phyloP scores from a whole-genome alignment of 1,139 yeast species.

The Geotrichum citri-aurantii region DNA sequence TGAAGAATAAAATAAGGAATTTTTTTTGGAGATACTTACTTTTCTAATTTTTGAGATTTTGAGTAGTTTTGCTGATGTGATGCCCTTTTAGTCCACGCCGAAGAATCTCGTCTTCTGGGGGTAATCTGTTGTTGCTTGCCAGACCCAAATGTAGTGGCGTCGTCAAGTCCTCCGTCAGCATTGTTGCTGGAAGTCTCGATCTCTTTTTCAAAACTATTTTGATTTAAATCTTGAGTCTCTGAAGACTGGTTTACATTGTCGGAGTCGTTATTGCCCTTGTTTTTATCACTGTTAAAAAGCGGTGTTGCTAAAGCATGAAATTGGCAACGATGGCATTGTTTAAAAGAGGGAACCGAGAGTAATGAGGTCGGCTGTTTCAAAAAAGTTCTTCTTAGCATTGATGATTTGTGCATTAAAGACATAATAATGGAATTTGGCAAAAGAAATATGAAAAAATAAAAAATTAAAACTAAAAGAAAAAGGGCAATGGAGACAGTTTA shows the following conservation, averaged over 20 bases:
- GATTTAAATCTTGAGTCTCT: not conserved
- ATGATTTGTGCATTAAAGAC: not conserved
- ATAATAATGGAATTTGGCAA: not conserved
- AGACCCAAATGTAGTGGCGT: not conserved
- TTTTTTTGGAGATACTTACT: not conserved
- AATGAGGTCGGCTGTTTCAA: not conserved
- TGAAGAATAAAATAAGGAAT: too few species aligned
- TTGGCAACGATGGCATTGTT: not conserved
- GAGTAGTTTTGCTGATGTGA: not conserved
- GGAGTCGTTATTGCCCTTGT: not conserved
- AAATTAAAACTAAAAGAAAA: not conserved
- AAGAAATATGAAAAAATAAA: not conserved
- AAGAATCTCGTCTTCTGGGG: conserved; percentile 7
- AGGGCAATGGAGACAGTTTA: not conserved
- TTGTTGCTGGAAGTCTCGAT: not conserved
- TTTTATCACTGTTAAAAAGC: not conserved
- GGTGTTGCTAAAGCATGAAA: not conserved
- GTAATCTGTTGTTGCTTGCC: conserved; percentile 1
- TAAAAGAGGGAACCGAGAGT: not conserved
- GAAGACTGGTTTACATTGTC: not conserved
- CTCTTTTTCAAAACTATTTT: not conserved
- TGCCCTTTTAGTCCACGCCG: conserved; percentile 3
- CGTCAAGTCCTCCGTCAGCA: not conserved
- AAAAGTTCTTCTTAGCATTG: not conserved
- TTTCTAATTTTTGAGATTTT: not conserved